Evolutionary conservation across 352 stramenopile genomes (phyloP), one percentile per base, ranked within the genome.

Genomic region (Pythium vanterpoolii): DNA sequence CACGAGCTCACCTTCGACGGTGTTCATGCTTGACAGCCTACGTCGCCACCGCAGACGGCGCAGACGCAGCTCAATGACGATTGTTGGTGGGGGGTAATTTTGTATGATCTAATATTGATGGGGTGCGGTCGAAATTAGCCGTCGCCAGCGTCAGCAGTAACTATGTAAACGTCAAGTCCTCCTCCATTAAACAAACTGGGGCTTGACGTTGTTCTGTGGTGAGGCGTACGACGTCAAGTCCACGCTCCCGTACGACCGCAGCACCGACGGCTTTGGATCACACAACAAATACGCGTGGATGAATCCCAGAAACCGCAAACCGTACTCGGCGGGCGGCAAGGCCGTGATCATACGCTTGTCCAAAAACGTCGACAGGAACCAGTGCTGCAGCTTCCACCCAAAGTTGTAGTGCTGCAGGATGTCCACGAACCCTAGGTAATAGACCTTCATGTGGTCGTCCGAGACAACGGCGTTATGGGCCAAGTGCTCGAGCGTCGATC

Each of bases 381-480:
- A 89, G 50, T 93, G 73, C 62, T 95, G 85, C 60, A 93, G 64
- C 68, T 95, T 89, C 85, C 85, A 95, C 27, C 79, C 81, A 33
- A 91, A 73, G 44, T 84, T 90, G 70, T 95, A 95, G 59, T 90
- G 73, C 66, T 95, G 85, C 53, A 95, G 65, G 18, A 95, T 90
- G 50, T 95, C 85, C 30, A 93, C 83, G 53, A 93, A 95, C 18
- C 83, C 85, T 13, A 95, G 66, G 44, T 92, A 95, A 69, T 95
- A 95, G 24, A 93, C 76, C 4, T 74, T 78, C 7, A 56, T 76
- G 40, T 86, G 71, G 40, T 92, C 77, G 2, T 78, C 76, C 1
- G 85, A 90, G n/a, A 92, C 75, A 2, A 95, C 77, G 4, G 85
- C 85, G 62, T 95, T 95, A 56, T 90, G 75, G 7, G 78, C 79